A percentile compares a stretch with the other conserved stretches of the same genome.
These are phyloP conservation scores for Cicer yamashitae DNA, from an alignment of 306 rosid species.

Conservation along the genomic window DNA sequence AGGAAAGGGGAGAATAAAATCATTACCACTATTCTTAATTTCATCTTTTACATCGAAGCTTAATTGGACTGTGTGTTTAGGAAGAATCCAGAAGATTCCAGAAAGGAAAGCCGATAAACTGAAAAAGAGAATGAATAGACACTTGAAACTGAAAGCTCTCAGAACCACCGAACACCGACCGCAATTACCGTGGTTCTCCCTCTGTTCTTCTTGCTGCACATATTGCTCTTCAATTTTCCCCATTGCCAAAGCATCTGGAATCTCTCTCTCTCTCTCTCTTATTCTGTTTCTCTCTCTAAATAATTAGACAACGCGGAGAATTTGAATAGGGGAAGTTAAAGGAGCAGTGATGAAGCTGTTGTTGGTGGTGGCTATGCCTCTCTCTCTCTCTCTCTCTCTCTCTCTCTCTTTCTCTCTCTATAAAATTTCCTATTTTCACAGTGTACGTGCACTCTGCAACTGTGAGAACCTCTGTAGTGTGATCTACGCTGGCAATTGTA, in stretches of 20 bases:
- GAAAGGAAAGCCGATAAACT: constrained; percentile 65
- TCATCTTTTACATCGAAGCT: constrained; percentile 69
- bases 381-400: constrained; percentile 30
- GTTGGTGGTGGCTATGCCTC: neutral
- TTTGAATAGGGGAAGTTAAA: constrained; percentile 21
- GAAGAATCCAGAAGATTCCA: constrained; percentile 86
- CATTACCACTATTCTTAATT: constrained; percentile 66
- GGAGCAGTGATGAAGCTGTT: constrained; percentile 41
- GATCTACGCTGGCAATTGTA: constrained; percentile 2
- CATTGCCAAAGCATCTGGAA: constrained; percentile 62
- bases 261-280: constrained; percentile 38
- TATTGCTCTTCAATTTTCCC: constrained; percentile 48
- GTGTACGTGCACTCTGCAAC: constrained; percentile 13
- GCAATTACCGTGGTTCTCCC: constrained; percentile 19
- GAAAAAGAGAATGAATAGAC: constrained; percentile 67
- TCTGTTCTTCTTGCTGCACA: constrained; percentile 40
- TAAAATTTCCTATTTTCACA: neutral
- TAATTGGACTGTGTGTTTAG: constrained; percentile 39
- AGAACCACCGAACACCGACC: constrained; percentile 50
- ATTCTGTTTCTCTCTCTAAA: constrained; percentile 13
- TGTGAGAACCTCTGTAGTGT: constrained; percentile 16
- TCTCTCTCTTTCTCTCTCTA: constrained; percentile 39
- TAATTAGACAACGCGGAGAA: neutral
- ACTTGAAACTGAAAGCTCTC: constrained; percentile 65
- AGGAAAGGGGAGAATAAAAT: constrained; percentile 26